Conservation (phyloP, 257 asterid genomes). For the Solanum tarapatanum region DNA sequence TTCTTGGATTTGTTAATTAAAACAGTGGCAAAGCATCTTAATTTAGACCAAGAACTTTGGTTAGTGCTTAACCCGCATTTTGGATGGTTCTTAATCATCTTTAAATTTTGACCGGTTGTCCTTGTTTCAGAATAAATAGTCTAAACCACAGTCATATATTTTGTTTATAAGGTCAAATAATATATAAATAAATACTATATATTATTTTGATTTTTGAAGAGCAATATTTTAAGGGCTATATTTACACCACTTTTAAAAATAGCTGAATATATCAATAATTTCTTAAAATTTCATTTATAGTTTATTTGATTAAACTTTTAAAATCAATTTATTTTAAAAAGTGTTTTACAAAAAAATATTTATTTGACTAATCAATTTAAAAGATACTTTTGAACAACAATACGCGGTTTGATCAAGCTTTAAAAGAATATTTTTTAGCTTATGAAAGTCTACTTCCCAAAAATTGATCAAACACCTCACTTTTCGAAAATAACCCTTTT, state of each 20-base stretch:
- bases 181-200: background rate
- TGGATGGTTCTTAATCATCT: background rate
- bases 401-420: too few species aligned
- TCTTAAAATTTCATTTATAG: background rate
- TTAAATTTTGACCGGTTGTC: background rate
- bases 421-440: too few species aligned
- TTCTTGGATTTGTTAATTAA: background rate
- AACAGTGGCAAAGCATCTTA: background rate
- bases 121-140: background rate
- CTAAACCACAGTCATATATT: background rate
- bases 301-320: fast-evolving
- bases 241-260: background rate
- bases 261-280: background rate
- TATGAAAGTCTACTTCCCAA: too few species aligned
- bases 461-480: background rate
- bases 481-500: background rate
- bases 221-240: background rate
- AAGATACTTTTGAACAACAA: too few species aligned
- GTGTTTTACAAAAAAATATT: too few species aligned
- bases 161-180: background rate
- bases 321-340: background rate
- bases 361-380: background rate
- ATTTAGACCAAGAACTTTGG: background rate
- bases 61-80: background rate
- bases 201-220: background rate